These are phyloP conservation scores for Xylaria sp. DNA, from an alignment of 2,329 filamentous ascomycete genomes.

Conservation along the genomic window DNA sequence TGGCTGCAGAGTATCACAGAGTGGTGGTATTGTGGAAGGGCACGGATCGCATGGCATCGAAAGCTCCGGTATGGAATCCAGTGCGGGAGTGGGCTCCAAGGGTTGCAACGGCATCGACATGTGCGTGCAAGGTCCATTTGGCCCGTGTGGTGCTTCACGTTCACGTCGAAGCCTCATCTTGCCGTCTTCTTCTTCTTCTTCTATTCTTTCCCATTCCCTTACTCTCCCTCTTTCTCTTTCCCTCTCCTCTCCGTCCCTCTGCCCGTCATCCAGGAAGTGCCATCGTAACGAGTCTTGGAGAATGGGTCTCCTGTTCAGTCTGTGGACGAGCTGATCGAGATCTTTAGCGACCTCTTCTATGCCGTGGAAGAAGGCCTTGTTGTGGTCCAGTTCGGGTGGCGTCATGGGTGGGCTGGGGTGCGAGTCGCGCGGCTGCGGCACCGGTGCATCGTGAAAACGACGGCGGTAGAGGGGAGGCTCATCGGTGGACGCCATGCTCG, in stretches of 20 bases:
- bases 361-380: constrained; percentile 3
- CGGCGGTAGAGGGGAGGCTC: constrained; percentile 34
- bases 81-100: constrained; percentile 29
- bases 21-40: constrained; percentile 20
- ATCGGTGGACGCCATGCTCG: constrained; percentile 39
- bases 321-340: constrained; percentile 32
- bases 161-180: not conserved
- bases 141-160: not conserved
- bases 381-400: constrained; percentile 21
- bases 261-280: constrained; percentile 17
- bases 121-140: not conserved
- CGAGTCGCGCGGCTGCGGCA: constrained; percentile 17
- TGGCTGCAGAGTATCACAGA: constrained; percentile 22
- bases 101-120: constrained; percentile 25
- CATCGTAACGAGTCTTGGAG: constrained; percentile 34
- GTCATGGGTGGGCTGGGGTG: constrained; percentile 19
- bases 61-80: constrained; percentile 28
- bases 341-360: constrained; percentile 21
- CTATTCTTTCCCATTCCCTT: not conserved
- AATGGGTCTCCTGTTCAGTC: constrained; percentile 33
- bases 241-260: not conserved
- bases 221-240: not conserved
- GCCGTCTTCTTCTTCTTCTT: not conserved
- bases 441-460: constrained; percentile 23
- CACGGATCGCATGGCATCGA: constrained; percentile 28